Percentiles rank a stretch among this genome's conserved stretches.
These are phyloP conservation scores for Sporothrix brunneoviolacea DNA, from an alignment of 2,329 filamentous ascomycete genomes.

Conservation along the genomic window DNA sequence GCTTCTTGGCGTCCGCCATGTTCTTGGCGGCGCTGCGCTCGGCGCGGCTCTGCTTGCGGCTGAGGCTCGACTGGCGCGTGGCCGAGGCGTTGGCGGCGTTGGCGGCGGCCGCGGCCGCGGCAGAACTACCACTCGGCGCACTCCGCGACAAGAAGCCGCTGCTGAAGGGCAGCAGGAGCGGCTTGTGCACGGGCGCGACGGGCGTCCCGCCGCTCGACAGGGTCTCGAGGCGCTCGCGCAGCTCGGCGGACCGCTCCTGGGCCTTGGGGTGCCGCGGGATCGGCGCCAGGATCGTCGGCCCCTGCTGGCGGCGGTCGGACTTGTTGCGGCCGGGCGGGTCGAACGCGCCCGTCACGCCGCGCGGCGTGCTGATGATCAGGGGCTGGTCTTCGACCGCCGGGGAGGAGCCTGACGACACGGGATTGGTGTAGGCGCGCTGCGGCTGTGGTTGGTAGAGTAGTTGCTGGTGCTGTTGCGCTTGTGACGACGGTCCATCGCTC, in stretches of 20 bases:
- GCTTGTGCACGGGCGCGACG: background rate
- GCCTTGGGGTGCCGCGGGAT: slow-evolving; percentile 45
- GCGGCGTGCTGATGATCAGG: slow-evolving; percentile 55
- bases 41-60: slow-evolving; percentile 46
- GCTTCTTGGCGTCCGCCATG: slow-evolving; percentile 52
- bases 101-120: slow-evolving; percentile 27
- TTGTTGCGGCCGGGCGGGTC: slow-evolving; percentile 37
- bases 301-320: slow-evolving; percentile 15
- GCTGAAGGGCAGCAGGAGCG: slow-evolving; percentile 27
- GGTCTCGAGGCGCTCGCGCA: slow-evolving; percentile 48
- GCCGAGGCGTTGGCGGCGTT: background rate
- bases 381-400: slow-evolving; percentile 46
- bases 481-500: slow-evolving; percentile 13
- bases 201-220: slow-evolving; percentile 38
- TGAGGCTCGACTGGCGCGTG: slow-evolving; percentile 36
- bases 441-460: slow-evolving; percentile 9
- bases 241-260: slow-evolving; percentile 26
- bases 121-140: no score
- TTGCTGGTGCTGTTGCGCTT: slow-evolving; percentile 13
- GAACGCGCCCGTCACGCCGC: slow-evolving; percentile 47
- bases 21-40: slow-evolving; percentile 57
- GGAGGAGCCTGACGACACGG: slow-evolving; percentile 18
- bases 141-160: no score
- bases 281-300: slow-evolving; percentile 43
- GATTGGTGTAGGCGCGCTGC: slow-evolving; percentile 12